These are phyloP conservation scores for Colletotrichum sp. DNA, from an alignment of 2,329 filamentous ascomycete genomes.

Conservation along the genomic window DNA sequence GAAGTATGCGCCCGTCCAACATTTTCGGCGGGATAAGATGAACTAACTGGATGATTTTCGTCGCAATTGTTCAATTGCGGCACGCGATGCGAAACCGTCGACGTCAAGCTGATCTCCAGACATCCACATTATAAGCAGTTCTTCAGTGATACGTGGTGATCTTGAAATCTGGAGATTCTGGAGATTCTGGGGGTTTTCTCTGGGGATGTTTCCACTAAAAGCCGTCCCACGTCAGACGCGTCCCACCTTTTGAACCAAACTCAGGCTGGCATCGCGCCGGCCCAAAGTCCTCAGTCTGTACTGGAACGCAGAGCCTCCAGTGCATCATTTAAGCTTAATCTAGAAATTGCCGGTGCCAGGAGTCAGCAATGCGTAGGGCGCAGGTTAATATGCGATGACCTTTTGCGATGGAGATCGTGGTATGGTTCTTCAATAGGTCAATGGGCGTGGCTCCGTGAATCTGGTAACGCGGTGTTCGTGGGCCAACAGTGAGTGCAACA, in stretches of 20 bases:
- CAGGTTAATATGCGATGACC: neutral
- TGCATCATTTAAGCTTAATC: neutral
- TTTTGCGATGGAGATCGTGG: neutral
- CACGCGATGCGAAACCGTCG: neutral
- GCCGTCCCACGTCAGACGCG: neutral
- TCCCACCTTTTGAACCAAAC: neutral
- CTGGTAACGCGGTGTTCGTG: neutral
- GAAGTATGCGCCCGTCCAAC: neutral
- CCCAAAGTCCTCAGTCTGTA: neutral
- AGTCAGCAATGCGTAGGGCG: neutral
- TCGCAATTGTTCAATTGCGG: neutral
- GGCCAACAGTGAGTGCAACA: neutral
- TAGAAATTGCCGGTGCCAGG: neutral
- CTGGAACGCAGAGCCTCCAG: neutral
- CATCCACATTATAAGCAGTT: neutral
- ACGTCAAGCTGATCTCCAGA: neutral
- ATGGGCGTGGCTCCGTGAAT: neutral
- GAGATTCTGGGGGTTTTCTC: neutral
- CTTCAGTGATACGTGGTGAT: neutral
- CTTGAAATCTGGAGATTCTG: neutral
- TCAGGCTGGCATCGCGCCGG: neutral
- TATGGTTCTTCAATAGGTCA: neutral
- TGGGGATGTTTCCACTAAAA: neutral
- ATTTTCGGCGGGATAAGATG: neutral
- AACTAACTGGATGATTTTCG: neutral